Conservation (phyloP, 1,139 yeast genomes). For the Suhomyces bokatorum region DNA sequence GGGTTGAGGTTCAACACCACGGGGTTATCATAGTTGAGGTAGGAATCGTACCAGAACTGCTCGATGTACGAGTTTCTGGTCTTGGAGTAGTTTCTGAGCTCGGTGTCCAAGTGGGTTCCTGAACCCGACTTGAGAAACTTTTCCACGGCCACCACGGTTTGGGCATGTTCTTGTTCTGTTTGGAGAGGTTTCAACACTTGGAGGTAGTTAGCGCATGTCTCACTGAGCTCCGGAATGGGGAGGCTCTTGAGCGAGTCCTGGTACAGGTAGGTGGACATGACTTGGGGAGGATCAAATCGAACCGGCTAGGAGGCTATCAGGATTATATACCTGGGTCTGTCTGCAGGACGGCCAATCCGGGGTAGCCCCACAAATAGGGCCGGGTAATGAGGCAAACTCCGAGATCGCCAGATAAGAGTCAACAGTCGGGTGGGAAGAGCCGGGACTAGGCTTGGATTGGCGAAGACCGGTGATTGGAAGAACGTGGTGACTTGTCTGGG, state of each 20-base stretch:
- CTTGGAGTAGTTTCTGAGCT: conserved; percentile 61
- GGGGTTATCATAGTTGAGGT: conserved; percentile 81
- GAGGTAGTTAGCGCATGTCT: conserved; percentile 65
- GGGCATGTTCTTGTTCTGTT: conserved; percentile 65
- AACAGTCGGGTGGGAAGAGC: background rate
- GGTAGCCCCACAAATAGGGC: conserved; percentile 9
- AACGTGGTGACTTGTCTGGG: no score
- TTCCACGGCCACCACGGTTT: conserved; percentile 61
- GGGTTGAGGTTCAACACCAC: conserved; percentile 88
- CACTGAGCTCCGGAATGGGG: conserved; percentile 74
- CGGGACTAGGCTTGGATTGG: background rate
- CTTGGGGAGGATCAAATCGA: background rate
- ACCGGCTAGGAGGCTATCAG: background rate
- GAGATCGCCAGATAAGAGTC: conserved; percentile 4
- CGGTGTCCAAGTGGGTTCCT: conserved; percentile 64
- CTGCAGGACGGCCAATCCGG: conserved; percentile 4
- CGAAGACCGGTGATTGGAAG: background rate
- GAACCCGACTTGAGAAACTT: conserved; percentile 54
- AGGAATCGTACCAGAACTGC: conserved; percentile 92
- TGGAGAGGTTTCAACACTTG: conserved; percentile 73
- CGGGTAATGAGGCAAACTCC: conserved; percentile 9
- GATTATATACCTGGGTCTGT: background rate
- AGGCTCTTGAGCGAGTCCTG: conserved; percentile 61
- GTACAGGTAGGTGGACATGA: conserved; percentile 55
- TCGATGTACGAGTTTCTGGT: conserved; percentile 78